Percentiles rank a stretch among this genome's conserved stretches.
phyloP scores from a whole-genome alignment of 1,139 yeast species.

The Scheffersomyces insectosa region DNA sequence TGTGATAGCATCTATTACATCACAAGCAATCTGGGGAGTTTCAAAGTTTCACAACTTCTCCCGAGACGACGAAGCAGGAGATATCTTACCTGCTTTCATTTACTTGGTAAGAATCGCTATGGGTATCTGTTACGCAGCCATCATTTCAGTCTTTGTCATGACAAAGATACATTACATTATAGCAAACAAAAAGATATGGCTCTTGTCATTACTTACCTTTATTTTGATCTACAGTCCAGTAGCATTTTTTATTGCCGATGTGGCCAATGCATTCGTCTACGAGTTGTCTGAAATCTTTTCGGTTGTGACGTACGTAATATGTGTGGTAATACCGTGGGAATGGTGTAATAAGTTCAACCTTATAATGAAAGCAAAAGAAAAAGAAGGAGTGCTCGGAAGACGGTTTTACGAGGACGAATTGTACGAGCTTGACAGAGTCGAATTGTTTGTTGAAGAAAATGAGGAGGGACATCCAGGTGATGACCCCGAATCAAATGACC shows the following conservation, averaged over 20 bases:
- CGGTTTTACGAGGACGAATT: conserved; percentile 72
- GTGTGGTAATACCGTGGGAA: conserved; percentile 83
- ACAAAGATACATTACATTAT: conserved; percentile 58
- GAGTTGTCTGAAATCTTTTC: conserved; percentile 74
- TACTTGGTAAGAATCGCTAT: conserved; percentile 76
- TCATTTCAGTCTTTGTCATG: conserved; percentile 59
- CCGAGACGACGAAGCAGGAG: conserved; percentile 46
- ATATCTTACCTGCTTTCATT: conserved; percentile 75
- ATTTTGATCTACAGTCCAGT: conserved; percentile 64
- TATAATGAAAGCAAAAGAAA: conserved; percentile 65
- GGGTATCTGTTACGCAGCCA: conserved; percentile 69
- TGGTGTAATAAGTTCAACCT: conserved; percentile 75
- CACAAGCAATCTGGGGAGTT: conserved; percentile 72
- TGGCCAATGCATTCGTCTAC: conserved; percentile 68
- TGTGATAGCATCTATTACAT: conserved; percentile 50
- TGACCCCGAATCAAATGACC: conserved; percentile 4
- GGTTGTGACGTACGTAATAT: conserved; percentile 68
- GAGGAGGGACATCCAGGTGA: conserved; percentile 13
- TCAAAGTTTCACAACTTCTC: conserved; percentile 49
- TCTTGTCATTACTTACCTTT: conserved; percentile 61
- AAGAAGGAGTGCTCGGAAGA: conserved; percentile 79
- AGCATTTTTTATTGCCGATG: conserved; percentile 76
- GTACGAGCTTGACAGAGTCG: conserved; percentile 45
- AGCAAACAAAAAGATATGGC: conserved; percentile 47
- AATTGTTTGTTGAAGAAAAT: conserved; percentile 40